These are phyloP conservation scores for Chenopodium album DNA, from an alignment of 148 eudicot species.

Conservation along the genomic window DNA sequence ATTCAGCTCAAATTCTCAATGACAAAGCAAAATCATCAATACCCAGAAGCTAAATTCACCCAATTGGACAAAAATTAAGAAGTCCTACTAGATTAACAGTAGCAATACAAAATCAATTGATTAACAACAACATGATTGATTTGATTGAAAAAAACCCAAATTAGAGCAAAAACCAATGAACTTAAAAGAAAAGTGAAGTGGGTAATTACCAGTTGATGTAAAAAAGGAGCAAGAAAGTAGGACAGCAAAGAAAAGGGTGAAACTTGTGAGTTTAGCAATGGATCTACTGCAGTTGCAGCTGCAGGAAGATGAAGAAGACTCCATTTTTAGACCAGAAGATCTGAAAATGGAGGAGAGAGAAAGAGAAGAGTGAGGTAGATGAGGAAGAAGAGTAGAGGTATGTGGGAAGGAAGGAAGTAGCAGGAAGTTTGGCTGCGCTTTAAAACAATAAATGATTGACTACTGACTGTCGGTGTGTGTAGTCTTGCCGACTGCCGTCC, in stretches of 20 bases:
- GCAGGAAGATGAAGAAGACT: constrained; percentile 20
- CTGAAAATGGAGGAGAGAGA: constrained; percentile 12
- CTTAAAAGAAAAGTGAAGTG: not conserved
- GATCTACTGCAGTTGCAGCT: constrained; percentile 25
- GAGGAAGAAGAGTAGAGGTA: not conserved
- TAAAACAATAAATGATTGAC: constrained; percentile 12
- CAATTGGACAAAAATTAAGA: not conserved
- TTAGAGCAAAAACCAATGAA: not conserved
- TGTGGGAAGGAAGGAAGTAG: not conserved
- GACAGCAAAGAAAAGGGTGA: constrained; percentile 30
- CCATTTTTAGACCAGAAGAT: constrained; percentile 36
- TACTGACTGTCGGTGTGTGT: constrained; percentile 12
- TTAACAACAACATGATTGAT: not conserved
- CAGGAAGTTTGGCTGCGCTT: not conserved
- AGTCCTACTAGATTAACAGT: not conserved
- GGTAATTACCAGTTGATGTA: constrained; percentile 36
- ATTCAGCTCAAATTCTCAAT: constrained; percentile 4
- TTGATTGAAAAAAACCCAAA: not conserved
- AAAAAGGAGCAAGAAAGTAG: constrained; percentile 31
- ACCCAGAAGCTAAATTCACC: constrained; percentile 22
- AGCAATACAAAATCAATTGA: not conserved
- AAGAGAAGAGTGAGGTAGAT: not conserved
- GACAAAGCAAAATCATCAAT: not conserved
- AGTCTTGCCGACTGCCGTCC: not conserved
- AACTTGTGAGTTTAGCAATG: constrained; percentile 23